Conservation (phyloP, 768 basidiomycete genomes). For the Clitopilus hobsonii region DNA sequence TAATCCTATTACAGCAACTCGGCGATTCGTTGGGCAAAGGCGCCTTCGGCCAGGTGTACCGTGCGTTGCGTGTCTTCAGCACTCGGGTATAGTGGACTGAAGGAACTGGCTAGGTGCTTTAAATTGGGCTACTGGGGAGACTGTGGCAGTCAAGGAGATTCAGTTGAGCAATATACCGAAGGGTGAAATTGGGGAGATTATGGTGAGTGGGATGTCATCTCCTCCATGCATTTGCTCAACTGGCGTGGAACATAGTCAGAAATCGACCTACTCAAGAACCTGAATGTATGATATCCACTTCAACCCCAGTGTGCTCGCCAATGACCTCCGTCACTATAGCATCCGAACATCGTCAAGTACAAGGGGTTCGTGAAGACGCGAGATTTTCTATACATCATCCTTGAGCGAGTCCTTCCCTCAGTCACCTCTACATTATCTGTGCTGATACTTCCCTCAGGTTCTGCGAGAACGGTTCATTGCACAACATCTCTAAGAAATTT, state of each 20-base stretch:
- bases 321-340: conserved; percentile 42
- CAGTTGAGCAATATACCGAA: conserved; percentile 91
- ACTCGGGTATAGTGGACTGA: conserved; percentile 8
- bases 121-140: conserved; percentile 96
- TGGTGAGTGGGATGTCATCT: conserved; percentile 51
- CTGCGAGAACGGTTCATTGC: conserved; percentile 97
- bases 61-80: conserved; percentile 41
- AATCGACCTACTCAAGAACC: conserved; percentile 95
- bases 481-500: conserved; percentile 93
- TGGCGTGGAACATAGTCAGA: conserved; percentile 67
- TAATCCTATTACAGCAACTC: conserved; percentile 70
- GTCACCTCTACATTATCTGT: not conserved
- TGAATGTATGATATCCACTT: conserved; percentile 60
- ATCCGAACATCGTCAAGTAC: conserved; percentile 98
- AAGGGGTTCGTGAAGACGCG: conserved; percentile 96
- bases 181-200: conserved; percentile 92
- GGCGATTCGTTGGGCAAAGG: conserved; percentile 96
- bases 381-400: conserved; percentile 93
- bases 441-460: conserved; percentile 45
- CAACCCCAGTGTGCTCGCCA: not conserved
- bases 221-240: conserved; percentile 10
- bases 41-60: conserved; percentile 95
- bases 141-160: conserved; percentile 98
- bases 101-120: conserved; percentile 55
- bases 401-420: conserved; percentile 58